Evolutionary conservation across 768 basidiomycete species (phyloP).

Genomic region (Sarcodon aspratus): DNA sequence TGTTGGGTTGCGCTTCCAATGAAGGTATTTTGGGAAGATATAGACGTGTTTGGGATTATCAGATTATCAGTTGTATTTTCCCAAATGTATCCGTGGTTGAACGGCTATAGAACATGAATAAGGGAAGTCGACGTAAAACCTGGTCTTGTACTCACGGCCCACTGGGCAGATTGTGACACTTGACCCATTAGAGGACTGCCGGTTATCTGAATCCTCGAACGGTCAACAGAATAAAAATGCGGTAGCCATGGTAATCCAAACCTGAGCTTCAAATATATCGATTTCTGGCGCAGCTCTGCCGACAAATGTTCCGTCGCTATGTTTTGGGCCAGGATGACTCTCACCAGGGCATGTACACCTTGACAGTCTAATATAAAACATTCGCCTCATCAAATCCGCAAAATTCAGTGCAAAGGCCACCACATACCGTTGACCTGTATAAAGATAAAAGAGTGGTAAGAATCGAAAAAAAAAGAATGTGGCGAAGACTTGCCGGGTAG

Average conservation of each 20-base stretch:
- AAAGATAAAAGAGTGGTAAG: slow-evolving; percentile 3
- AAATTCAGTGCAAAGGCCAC: slow-evolving; percentile 63
- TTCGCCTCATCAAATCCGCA: too few species aligned
- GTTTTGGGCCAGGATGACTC: slow-evolving; percentile 79
- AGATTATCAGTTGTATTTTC: slow-evolving; percentile 47
- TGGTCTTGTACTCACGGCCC: slow-evolving; percentile 41
- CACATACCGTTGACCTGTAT: slow-evolving; percentile 35
- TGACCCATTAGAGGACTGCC: slow-evolving; percentile 32
- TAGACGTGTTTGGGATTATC: slow-evolving; percentile 42
- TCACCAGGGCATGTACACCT: slow-evolving; percentile 83
- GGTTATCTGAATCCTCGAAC: slow-evolving; percentile 26
- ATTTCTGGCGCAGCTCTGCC: slow-evolving; percentile 85
- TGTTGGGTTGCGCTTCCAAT: slow-evolving; percentile 66
- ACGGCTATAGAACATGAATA: slow-evolving; percentile 36
- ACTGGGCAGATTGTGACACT: slow-evolving; percentile 82
- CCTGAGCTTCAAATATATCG: slow-evolving; percentile 79
- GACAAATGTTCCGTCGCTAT: slow-evolving; percentile 60
- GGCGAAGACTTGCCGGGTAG: slow-evolving; percentile 60
- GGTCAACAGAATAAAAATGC: slow-evolving; percentile 6
- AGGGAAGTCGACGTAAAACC: slow-evolving; percentile 4
- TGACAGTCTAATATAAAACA: slow-evolving; percentile 36
- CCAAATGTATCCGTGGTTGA: slow-evolving; percentile 65
- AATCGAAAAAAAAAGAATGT: background rate
- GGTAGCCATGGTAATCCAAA: background rate
- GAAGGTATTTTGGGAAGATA: slow-evolving; percentile 49